phyloP scores from a whole-genome alignment of 1,284 basidiomycete species.

The Phellopilus nigrolimitatus region DNA sequence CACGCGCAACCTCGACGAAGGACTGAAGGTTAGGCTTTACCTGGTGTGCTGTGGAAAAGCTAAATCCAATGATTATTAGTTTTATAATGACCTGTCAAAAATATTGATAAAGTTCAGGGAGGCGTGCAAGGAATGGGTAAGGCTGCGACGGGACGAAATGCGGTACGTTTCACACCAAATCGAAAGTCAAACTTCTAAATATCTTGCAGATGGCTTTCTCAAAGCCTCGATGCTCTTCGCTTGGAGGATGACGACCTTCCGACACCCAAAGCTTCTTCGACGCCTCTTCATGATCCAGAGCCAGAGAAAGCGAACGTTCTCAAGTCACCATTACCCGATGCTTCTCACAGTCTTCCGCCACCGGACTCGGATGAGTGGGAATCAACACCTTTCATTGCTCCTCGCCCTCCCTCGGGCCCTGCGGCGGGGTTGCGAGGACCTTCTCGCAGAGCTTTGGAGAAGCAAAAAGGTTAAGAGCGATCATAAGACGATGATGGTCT shows the following conservation, averaged over 20 bases:
- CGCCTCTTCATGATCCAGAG: constrained; percentile 11
- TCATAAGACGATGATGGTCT: neutral
- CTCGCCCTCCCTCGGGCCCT: neutral
- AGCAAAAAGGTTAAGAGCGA: too few relatives aligned
- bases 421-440: neutral
- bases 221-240: constrained; percentile 12
- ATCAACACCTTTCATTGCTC: constrained; percentile 21
- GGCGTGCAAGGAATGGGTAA: constrained; percentile 69
- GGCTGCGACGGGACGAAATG: constrained; percentile 59
- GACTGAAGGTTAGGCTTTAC: constrained; percentile 60
- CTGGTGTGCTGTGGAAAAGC: constrained; percentile 1
- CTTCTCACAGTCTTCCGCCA: constrained; percentile 37
- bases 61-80: constrained; percentile 40
- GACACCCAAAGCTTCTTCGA: constrained; percentile 11
- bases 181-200: neutral
- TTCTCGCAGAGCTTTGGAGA: neutral
- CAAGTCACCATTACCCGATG: constrained; percentile 3
- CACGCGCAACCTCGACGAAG: constrained; percentile 80
- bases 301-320: constrained; percentile 7
- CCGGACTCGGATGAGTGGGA: constrained; percentile 48
- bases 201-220: constrained; percentile 21
- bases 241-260: constrained; percentile 14
- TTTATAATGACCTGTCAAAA: constrained; percentile 77
- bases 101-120: constrained; percentile 74
- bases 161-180: neutral